Evolutionary conservation across 31 red algal genomes (phyloP), one percentile per base, ranked within the genome.

Genomic region (Asparagopsis taxiformis): DNA sequence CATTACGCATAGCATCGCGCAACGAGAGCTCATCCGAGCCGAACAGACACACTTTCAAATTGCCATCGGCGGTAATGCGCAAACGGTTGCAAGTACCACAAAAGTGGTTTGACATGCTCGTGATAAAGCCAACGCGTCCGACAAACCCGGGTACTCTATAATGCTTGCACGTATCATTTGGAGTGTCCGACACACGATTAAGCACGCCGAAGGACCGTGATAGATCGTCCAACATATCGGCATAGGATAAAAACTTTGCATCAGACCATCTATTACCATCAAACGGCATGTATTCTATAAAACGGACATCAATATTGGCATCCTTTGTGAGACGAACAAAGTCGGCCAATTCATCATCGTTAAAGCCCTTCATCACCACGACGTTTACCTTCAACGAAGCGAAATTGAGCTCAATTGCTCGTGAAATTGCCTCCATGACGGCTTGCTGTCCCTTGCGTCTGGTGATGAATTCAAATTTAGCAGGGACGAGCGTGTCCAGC

Each of bases 271-370:
- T 13, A 54, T 97, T 98, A 9, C 95, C 95, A 52, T 85, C 84
- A 73, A 98, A 98, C 22, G 95, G 95, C 95, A 98, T 98, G 51
- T 91, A 93, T 75, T 98, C 95, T 52, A 98, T 98, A 54, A 98
- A 98, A 16, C 95, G 90, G 24, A 98, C 77, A 39, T 62, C 81
- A 3, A 93, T 28, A 2, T 41, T 29, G 8, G 36, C 29, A 26
- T 74, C 23, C 37, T 76, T 70, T 0, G 84, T 72, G 17, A 93
- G 58, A 0, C 63, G 43, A 30, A 65, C 77, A 66, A 98, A 93
- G 2, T 29, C 32, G 19, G 28, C 29, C 19, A 98, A 41, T 44
- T 91, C 77, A 16, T 87, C 72, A n/a, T 91, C 85, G 35, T 98
- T 98, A 26, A 79, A 19, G 26, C 91, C 85, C 1, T 62, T 44